Evolutionary conservation across 2,329 filamentous ascomycete species (phyloP).

Genomic region (Zymoseptoria brevis): DNA sequence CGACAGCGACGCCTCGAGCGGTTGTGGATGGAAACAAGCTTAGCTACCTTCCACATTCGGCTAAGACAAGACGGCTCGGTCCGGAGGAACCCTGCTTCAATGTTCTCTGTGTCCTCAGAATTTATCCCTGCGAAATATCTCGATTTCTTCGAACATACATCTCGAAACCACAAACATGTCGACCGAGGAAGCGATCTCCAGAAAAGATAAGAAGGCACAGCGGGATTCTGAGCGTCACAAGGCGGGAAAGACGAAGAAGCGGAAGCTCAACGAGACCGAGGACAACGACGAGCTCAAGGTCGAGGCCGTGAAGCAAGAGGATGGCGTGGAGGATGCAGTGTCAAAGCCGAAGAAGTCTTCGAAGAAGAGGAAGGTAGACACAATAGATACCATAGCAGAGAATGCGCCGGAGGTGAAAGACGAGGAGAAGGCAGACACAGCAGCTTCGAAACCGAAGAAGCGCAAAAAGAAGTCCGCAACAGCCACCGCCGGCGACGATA

Average conservation of each 20-base stretch:
- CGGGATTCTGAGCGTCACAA: slow-evolving; percentile 29
- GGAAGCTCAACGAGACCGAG: slow-evolving; percentile 22
- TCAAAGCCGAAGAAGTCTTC: slow-evolving; percentile 12
- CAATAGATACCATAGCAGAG: neutral
- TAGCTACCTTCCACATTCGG: neutral
- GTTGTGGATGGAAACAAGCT: neutral
- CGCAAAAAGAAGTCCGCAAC: slow-evolving; percentile 15
- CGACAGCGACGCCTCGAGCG: too few relatives aligned
- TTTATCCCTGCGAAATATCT: neutral
- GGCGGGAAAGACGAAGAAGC: slow-evolving; percentile 30
- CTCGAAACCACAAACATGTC: neutral
- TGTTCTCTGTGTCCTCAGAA: neutral
- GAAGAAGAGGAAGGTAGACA: slow-evolving; percentile 9
- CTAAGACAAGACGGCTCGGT: neutral
- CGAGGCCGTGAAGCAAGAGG: slow-evolving; percentile 7
- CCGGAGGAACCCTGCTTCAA: neutral
- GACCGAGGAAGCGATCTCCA: slow-evolving; percentile 10
- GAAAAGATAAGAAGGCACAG: slow-evolving; percentile 31
- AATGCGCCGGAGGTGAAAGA: slow-evolving; percentile 17
- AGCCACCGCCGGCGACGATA: neutral
- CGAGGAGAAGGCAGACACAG: neutral
- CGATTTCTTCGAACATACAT: neutral
- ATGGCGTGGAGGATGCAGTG: slow-evolving; percentile 11
- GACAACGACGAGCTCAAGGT: slow-evolving; percentile 5
- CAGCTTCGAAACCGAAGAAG: slow-evolving; percentile 7